Percentiles rank a stretch among this genome's conserved stretches.
phyloP scores from a whole-genome alignment of 805 yeast genomes.

The Starmera caribaea region DNA sequence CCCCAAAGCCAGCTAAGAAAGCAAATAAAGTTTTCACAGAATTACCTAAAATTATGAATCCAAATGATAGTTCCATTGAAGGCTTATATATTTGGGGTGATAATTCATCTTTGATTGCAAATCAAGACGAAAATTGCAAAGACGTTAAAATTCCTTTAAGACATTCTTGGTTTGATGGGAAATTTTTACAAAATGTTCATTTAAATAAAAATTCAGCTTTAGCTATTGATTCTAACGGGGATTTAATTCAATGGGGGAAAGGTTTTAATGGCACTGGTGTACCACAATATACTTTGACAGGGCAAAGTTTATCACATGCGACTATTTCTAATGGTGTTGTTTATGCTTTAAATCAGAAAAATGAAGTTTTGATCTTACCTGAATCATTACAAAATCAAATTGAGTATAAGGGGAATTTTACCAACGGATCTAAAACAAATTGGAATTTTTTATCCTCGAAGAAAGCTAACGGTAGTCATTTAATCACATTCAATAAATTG shows the following conservation, averaged over 20 bases:
- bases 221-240: slow-evolving; percentile 62
- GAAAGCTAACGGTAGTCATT: no score
- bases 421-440: neutral
- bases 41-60: slow-evolving; percentile 22
- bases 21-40: slow-evolving; percentile 9
- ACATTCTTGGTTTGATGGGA: slow-evolving; percentile 53
- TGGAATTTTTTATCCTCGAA: neutral
- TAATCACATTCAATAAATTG: slow-evolving; percentile 5
- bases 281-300: slow-evolving; percentile 32
- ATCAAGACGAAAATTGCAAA: slow-evolving; percentile 16
- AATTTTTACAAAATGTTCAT: slow-evolving; percentile 45
- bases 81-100: slow-evolving; percentile 63
- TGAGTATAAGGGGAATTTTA: slow-evolving; percentile 7
- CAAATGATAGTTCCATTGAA: slow-evolving; percentile 32
- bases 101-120: slow-evolving; percentile 30
- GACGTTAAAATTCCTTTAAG: slow-evolving; percentile 47
- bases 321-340: slow-evolving; percentile 44
- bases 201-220: slow-evolving; percentile 33
- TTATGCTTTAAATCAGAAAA: slow-evolving; percentile 33
- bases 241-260: slow-evolving; percentile 64
- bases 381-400: slow-evolving; percentile 9
- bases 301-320: slow-evolving; percentile 33
- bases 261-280: slow-evolving; percentile 22
- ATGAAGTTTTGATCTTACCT: slow-evolving; percentile 27
- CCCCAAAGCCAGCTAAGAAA: slow-evolving; percentile 13